Percentiles rank a stretch among this genome's conserved stretches.
Conservation (phyloP, 75 land plant species). For the Ceratopteris richardii region DNA sequence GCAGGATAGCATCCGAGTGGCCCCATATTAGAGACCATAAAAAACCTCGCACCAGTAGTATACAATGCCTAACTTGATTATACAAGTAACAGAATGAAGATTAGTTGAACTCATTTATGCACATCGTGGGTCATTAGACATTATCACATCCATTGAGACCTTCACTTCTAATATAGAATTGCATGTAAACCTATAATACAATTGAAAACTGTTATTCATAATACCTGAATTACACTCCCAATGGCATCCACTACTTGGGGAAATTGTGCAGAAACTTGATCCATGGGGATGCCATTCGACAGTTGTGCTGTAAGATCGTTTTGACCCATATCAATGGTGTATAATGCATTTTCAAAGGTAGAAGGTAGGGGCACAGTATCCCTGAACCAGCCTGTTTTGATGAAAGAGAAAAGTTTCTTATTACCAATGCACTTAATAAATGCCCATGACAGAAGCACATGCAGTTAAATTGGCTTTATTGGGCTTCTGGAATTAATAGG, state of each 20-base stretch:
- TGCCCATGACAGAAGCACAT: neutral
- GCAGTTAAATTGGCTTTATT: neutral
- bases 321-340: slow-evolving; percentile 67
- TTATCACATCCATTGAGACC: too few relatives aligned
- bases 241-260: slow-evolving; percentile 55
- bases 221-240: slow-evolving; percentile 45
- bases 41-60: slow-evolving; percentile 40
- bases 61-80: slow-evolving; percentile 35
- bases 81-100: neutral
- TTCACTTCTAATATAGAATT: too few relatives aligned
- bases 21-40: slow-evolving; percentile 55
- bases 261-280: slow-evolving; percentile 12
- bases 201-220: too few relatives aligned
- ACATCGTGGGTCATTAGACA: too few relatives aligned
- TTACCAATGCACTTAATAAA: neutral
- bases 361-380: slow-evolving; percentile 32
- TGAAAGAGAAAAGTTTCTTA: neutral
- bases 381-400: neutral
- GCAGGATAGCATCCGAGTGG: slow-evolving; percentile 73
- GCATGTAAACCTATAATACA: too few relatives aligned
- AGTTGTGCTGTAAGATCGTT: slow-evolving; percentile 66
- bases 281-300: neutral
- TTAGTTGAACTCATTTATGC: too few relatives aligned
- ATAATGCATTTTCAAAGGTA: slow-evolving; percentile 45
- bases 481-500: too few relatives aligned